phyloP scores from a whole-genome alignment of 1,284 basidiomycete species.

The Ganoderma meredithae region DNA sequence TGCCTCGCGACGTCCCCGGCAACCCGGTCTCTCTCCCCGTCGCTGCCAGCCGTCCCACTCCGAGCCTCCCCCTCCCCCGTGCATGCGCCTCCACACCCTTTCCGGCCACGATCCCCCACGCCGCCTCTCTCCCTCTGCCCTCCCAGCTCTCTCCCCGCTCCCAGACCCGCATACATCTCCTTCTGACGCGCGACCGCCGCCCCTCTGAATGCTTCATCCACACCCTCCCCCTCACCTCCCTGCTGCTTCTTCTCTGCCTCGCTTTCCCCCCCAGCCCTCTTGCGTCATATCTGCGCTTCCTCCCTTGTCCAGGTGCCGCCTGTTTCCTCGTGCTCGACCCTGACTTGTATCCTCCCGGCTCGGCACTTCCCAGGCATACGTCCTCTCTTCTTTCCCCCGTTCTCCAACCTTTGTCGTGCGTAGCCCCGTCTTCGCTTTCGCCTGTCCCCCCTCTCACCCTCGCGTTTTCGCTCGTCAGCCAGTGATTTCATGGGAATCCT shows the following conservation, averaged over 20 bases:
- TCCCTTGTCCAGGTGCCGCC: slow-evolving; percentile 25
- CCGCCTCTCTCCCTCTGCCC: slow-evolving; percentile 34
- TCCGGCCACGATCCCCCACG: slow-evolving; percentile 19
- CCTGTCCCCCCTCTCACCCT: slow-evolving; percentile 4
- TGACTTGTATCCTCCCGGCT: slow-evolving; percentile 23
- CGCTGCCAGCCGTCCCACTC: slow-evolving; percentile 4
- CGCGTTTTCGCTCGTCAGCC: slow-evolving; percentile 1
- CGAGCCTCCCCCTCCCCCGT: neutral
- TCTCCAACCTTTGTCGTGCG: slow-evolving; percentile 12
- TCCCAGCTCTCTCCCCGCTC: slow-evolving; percentile 47
- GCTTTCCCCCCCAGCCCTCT: slow-evolving; percentile 28
- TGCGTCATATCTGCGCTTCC: slow-evolving; percentile 37
- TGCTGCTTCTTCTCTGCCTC: slow-evolving; percentile 33
- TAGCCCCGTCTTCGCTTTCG: slow-evolving; percentile 10
- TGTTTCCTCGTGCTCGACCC: slow-evolving; percentile 33
- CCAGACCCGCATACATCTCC: slow-evolving; percentile 36
- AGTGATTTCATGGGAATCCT: slow-evolving; percentile 44
- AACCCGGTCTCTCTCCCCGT: slow-evolving; percentile 10
- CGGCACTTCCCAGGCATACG: slow-evolving; percentile 25
- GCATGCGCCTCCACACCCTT: slow-evolving; percentile 25
- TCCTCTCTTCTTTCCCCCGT: slow-evolving; percentile 24
- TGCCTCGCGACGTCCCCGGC: slow-evolving; percentile 7
- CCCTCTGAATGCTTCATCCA: slow-evolving; percentile 36
- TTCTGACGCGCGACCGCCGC: slow-evolving; percentile 21
- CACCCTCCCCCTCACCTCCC: slow-evolving; percentile 24